Conservation (phyloP, 768 basidiomycete genomes). For the Leccinellum rugosiceps region DNA sequence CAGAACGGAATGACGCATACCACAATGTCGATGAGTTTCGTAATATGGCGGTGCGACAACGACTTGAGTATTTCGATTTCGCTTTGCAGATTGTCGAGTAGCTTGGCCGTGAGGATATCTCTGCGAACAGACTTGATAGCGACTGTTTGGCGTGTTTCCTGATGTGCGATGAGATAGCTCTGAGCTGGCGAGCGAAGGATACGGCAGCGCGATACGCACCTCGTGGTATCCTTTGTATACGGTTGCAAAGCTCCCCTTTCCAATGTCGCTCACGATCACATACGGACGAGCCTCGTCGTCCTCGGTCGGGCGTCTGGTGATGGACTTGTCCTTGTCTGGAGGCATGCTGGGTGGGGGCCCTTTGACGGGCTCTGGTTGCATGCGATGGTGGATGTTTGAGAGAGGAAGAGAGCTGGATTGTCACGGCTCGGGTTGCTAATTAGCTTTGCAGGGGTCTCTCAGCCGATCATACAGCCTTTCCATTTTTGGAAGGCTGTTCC, state of each 20-base stretch:
- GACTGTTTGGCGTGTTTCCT: conserved; percentile 77
- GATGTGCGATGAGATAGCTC: conserved; percentile 5
- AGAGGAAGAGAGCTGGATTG: conserved; percentile 8
- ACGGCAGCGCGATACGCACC: conserved; percentile 42
- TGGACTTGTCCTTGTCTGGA: conserved; percentile 31
- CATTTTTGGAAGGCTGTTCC: conserved; percentile 28
- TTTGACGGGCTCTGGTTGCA: conserved; percentile 20
- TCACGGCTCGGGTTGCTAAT: conserved; percentile 21
- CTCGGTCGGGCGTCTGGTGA: conserved; percentile 36
- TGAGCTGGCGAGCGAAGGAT: background rate
- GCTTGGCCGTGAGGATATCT: conserved; percentile 83
- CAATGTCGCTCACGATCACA: conserved; percentile 71
- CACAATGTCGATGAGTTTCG: conserved; percentile 88
- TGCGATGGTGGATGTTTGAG: conserved; percentile 11
- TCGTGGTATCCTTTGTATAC: conserved; percentile 94
- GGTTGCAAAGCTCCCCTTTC: conserved; percentile 93
- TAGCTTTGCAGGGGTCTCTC: conserved; percentile 25
- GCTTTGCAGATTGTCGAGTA: conserved; percentile 96
- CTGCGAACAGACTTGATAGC: conserved; percentile 95
- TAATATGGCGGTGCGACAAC: conserved; percentile 90
- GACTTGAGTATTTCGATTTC: conserved; percentile 97
- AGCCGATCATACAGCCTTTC: conserved; percentile 20
- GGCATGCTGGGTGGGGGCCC: conserved; percentile 23
- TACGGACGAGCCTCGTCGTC: conserved; percentile 77
- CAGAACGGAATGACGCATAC: conserved; percentile 41